A percentile compares a stretch with the other conserved stretches of the same genome.
Evolutionary conservation across 108 stramenopile genomes (phyloP).

Genomic region (Pinguiococcus pyrenoidosus): DNA sequence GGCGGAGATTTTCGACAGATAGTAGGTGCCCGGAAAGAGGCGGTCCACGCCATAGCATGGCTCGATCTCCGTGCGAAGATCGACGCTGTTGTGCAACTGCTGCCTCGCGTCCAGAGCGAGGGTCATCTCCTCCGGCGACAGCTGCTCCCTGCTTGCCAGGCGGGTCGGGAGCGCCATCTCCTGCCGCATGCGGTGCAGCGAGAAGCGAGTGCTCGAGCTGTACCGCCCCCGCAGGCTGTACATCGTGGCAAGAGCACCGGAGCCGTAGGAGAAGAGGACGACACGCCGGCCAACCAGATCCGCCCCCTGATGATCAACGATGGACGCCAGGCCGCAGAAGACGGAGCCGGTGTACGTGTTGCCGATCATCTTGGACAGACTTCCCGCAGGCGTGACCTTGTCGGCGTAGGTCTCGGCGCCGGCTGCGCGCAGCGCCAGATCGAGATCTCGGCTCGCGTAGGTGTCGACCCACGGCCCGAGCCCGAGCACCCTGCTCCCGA

Average conservation of each 20-base stretch:
- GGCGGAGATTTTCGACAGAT: too few species aligned
- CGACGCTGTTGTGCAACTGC: constrained; percentile 56
- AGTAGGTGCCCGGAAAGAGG: constrained; percentile 82
- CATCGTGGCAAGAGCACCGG: constrained; percentile 75
- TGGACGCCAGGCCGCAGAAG: constrained; percentile 70
- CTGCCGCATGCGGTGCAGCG: constrained; percentile 53
- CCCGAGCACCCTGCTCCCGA: too few species aligned
- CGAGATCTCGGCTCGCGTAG: too few species aligned
- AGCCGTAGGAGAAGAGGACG: constrained; percentile 34
- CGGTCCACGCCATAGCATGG: constrained; percentile 66
- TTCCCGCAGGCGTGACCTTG: constrained; percentile 20
- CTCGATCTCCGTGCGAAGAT: constrained; percentile 22
- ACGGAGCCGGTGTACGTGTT: constrained; percentile 95
- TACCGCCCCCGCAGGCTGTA: constrained; percentile 64
- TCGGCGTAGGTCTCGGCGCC: constrained; percentile 49
- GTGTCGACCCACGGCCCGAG: too few species aligned
- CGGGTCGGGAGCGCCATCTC: constrained; percentile 53
- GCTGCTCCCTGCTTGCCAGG: constrained; percentile 61
- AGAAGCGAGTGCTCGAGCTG: constrained; percentile 45
- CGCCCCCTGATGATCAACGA: constrained; percentile 37
- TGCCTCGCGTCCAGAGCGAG: constrained; percentile 74
- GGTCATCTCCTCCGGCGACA: constrained; percentile 71
- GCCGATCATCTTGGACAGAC: constrained; percentile 52
- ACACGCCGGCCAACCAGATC: constrained; percentile 18
- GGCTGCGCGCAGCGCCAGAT: too few species aligned